Evolutionary conservation across 208 protist genomes (phyloP).

Genomic region (Trypanosoma platydactyli): DNA sequence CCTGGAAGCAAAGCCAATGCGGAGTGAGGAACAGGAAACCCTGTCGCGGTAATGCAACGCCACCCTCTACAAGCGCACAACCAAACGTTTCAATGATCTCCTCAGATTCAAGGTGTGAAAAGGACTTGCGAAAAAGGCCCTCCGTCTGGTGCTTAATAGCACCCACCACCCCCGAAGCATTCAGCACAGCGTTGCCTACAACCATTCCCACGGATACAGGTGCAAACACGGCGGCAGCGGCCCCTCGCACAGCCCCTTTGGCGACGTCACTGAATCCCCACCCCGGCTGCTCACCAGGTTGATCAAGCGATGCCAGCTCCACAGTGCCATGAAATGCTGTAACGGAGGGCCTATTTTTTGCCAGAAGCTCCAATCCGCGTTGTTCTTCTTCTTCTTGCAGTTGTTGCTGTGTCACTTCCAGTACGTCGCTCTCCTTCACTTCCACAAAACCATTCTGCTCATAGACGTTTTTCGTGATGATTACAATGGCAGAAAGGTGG

Average conservation of each 20-base stretch:
- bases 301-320: constrained; percentile 66
- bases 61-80: constrained; percentile 45
- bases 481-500: constrained; percentile 47
- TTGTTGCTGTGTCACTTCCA: constrained; percentile 2
- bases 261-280: constrained; percentile 53
- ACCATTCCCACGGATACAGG: constrained; percentile 66
- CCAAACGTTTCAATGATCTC: constrained; percentile 64
- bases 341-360: constrained; percentile 15
- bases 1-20: constrained; percentile 73
- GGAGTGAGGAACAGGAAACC: constrained; percentile 66
- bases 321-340: constrained; percentile 62
- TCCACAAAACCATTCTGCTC: constrained; percentile 47
- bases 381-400: not conserved
- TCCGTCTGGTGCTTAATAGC: constrained; percentile 70
- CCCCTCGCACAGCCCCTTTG: constrained; percentile 59
- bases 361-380: constrained; percentile 8
- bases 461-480: constrained; percentile 53
- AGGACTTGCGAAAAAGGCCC: constrained; percentile 54
- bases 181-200: constrained; percentile 65
- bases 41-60: constrained; percentile 37
- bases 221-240: constrained; percentile 62
- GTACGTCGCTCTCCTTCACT: constrained; percentile 50
- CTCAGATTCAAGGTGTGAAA: constrained; percentile 53
- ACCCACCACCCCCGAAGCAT: constrained; percentile 60
- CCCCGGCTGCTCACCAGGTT: constrained; percentile 29